These are phyloP conservation scores for Aspergillus sp. DNA, from an alignment of 2,329 filamentous ascomycete genomes.

Conservation along the genomic window DNA sequence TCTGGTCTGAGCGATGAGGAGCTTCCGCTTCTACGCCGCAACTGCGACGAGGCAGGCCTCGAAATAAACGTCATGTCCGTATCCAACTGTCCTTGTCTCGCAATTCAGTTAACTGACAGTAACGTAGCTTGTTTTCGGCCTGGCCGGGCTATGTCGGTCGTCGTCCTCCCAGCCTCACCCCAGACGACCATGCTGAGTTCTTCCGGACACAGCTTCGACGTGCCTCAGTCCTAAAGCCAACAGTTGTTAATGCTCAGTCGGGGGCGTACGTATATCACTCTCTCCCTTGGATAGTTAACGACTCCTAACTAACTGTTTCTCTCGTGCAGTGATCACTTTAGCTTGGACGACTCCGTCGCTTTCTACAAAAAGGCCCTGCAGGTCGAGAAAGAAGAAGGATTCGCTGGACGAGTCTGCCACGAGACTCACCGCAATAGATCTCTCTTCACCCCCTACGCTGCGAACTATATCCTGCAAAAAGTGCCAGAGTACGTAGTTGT, in stretches of 20 bases:
- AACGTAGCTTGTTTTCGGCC: constrained; percentile 14
- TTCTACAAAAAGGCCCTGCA: constrained; percentile 33
- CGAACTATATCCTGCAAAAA: constrained; percentile 27
- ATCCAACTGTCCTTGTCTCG: neutral
- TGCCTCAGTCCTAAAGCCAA: constrained; percentile 12
- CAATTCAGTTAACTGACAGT: neutral
- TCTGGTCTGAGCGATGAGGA: constrained; percentile 10
- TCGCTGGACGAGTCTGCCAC: constrained; percentile 31
- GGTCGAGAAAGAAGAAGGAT: constrained; percentile 31
- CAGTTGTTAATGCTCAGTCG: constrained; percentile 22
- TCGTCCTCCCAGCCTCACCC: constrained; percentile 16
- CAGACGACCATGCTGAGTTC: constrained; percentile 15
- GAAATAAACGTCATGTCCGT: constrained; percentile 21
- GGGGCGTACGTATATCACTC: constrained; percentile 16
- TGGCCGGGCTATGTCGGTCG: constrained; percentile 22
- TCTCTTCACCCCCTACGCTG: constrained; percentile 32
- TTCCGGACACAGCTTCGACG: constrained; percentile 19
- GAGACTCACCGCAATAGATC: constrained; percentile 37
- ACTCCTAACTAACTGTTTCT: too few species aligned
- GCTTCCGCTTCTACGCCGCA: constrained; percentile 3
- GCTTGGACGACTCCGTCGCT: constrained; percentile 31
- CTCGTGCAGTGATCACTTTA: constrained; percentile 29
- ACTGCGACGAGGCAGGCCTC: constrained; percentile 19
- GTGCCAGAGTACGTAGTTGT: constrained; percentile 29
- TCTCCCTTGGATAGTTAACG: too few species aligned